These are phyloP conservation scores for Septoria petroselini DNA, from an alignment of 2,329 filamentous ascomycete species.

Conservation along the genomic window DNA sequence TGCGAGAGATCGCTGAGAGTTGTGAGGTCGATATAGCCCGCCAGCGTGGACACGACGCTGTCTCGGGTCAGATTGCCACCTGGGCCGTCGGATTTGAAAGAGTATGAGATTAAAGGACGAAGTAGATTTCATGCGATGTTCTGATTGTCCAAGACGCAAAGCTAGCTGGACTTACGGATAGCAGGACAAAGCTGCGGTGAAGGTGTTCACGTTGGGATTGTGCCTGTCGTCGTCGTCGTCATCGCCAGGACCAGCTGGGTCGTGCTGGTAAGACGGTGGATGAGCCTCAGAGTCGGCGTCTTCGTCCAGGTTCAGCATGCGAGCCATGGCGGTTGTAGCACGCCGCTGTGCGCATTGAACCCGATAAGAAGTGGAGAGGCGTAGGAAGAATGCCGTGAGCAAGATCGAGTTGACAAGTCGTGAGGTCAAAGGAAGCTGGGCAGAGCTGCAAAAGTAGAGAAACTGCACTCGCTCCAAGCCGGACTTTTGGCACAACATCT, in stretches of 20 bases:
- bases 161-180: conserved; percentile 58
- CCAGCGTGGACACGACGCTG: conserved; percentile 75
- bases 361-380: too few species aligned
- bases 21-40: conserved; percentile 77
- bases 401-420: too few species aligned
- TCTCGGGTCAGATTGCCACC: conserved; percentile 21
- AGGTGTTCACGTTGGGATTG: conserved; percentile 57
- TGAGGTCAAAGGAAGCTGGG: too few species aligned
- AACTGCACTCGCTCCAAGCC: too few species aligned
- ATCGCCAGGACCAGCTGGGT: conserved; percentile 20
- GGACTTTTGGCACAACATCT: too few species aligned
- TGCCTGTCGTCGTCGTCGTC: conserved; percentile 38
- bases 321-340: conserved; percentile 40
- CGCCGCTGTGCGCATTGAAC: conserved; percentile 17
- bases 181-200: conserved; percentile 62
- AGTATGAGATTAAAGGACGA: background rate
- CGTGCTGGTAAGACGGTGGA: conserved; percentile 25
- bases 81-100: background rate
- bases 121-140: background rate
- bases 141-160: background rate
- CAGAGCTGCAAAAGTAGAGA: too few species aligned
- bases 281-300: conserved; percentile 33
- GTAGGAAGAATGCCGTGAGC: too few species aligned
- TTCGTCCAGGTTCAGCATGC: conserved; percentile 46
- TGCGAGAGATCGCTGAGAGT: conserved; percentile 78